These are phyloP conservation scores for Aphanomyces stellatus DNA, from an alignment of 352 stramenopile species.

Conservation along the genomic window DNA sequence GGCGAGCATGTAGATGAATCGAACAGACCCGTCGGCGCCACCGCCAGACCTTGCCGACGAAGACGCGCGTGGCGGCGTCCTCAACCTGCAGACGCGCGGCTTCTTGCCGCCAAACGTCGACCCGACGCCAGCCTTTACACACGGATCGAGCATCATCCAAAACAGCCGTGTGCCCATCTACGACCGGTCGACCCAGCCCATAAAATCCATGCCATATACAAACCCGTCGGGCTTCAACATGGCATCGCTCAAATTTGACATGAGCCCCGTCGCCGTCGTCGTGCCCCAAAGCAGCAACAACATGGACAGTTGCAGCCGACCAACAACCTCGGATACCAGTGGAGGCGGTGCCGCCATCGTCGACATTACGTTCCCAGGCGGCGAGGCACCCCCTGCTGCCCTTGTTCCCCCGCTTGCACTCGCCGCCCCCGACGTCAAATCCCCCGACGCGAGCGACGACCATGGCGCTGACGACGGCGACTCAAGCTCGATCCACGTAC, in stretches of 20 bases:
- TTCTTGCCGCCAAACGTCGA: slow-evolving; percentile 54
- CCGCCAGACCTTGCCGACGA: slow-evolving; percentile 43
- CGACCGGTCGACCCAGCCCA: slow-evolving; percentile 42
- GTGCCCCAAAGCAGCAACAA: no score
- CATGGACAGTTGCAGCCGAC: no score
- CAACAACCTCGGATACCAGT: no score
- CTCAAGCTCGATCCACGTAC: slow-evolving; percentile 29
- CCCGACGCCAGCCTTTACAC: slow-evolving; percentile 55
- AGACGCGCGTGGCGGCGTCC: slow-evolving; percentile 50
- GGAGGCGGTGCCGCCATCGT: no score
- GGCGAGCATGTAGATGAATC: slow-evolving; percentile 13
- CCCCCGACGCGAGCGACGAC: slow-evolving; percentile 10
- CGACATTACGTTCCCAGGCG: no score
- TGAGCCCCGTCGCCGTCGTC: slow-evolving; percentile 27
- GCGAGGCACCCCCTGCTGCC: no score
- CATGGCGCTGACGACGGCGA: slow-evolving; percentile 24
- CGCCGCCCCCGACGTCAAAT: not conserved
- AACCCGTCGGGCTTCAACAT: slow-evolving; percentile 66
- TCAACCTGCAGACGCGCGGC: slow-evolving; percentile 60
- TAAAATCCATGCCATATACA: slow-evolving; percentile 39
- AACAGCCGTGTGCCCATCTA: slow-evolving; percentile 45
- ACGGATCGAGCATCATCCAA: slow-evolving; percentile 41
- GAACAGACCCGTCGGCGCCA: slow-evolving; percentile 37
- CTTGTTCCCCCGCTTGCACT: no score
- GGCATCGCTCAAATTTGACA: slow-evolving; percentile 69